A percentile compares a stretch with the other conserved stretches of the same genome.
Conservation (phyloP, 75 land plant species). For the Cunninghamia lanceolata region DNA sequence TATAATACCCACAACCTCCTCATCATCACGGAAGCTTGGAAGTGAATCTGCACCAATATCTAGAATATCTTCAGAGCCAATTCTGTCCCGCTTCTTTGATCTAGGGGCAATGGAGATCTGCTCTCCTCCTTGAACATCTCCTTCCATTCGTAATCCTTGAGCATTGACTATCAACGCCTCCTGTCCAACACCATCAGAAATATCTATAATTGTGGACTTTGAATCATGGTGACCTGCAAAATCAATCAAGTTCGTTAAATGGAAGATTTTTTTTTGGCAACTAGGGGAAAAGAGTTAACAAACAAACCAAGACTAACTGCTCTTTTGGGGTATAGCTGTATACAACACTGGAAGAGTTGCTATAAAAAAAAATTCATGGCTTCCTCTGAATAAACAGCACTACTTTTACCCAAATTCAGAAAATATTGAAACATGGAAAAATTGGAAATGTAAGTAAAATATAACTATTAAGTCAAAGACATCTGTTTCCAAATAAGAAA, state of each 20-base stretch:
- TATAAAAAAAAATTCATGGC: neutral
- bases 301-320: neutral
- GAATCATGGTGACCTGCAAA: slow-evolving; percentile 4
- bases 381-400: neutral
- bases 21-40: slow-evolving; percentile 44
- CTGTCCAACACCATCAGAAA: slow-evolving; percentile 10
- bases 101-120: neutral
- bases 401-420: neutral
- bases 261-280: neutral
- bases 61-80: slow-evolving; percentile 44
- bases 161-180: neutral
- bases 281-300: neutral
- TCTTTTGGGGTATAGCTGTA: neutral
- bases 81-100: slow-evolving; percentile 39
- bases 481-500: neutral
- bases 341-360: neutral
- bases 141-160: slow-evolving; percentile 10
- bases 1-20: slow-evolving; percentile 70
- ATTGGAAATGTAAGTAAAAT: neutral
- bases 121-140: slow-evolving; percentile 7
- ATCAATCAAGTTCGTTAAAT: neutral
- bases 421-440: neutral
- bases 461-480: neutral
- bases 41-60: slow-evolving; percentile 35
- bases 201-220: neutral